phyloP scores from a whole-genome alignment of 2,329 filamentous ascomycete genomes.

The Beauveria rudraprayagi region DNA sequence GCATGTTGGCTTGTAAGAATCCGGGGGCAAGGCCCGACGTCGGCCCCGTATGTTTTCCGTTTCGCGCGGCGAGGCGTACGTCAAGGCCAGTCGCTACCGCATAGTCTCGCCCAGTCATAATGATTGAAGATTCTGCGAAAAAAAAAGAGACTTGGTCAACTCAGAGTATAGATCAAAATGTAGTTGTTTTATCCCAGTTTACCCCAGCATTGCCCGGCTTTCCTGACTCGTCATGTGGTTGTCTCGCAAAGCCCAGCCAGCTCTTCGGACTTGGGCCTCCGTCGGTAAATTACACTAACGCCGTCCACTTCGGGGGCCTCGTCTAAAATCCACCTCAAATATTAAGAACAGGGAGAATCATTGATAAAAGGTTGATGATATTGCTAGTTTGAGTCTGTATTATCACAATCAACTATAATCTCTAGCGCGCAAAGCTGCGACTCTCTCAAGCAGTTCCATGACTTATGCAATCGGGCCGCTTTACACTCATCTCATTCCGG shows the following conservation, averaged over 20 bases:
- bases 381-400: conserved; percentile 2
- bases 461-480: not conserved
- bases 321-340: not conserved
- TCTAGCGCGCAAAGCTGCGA: not conserved
- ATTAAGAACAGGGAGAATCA: not conserved
- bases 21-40: conserved; percentile 49
- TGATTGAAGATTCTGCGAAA: not conserved
- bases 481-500: not conserved
- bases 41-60: conserved; percentile 29
- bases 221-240: not conserved
- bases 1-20: conserved; percentile 54
- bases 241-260: not conserved
- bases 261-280: conserved; percentile 2
- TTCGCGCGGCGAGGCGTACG: conserved; percentile 36
- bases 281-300: not conserved
- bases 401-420: not conserved
- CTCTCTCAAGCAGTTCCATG: not conserved
- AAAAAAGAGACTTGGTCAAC: not conserved
- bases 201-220: not conserved
- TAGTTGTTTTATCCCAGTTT: not conserved
- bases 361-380: not conserved
- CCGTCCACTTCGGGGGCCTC: not conserved
- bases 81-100: conserved; percentile 23
- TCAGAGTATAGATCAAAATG: not conserved
- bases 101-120: not conserved